A percentile compares a stretch with the other conserved stretches of the same genome.
Evolutionary conservation across 805 yeast genomes (phyloP).

Genomic region (Maudiozyma saulgeensis): DNA sequence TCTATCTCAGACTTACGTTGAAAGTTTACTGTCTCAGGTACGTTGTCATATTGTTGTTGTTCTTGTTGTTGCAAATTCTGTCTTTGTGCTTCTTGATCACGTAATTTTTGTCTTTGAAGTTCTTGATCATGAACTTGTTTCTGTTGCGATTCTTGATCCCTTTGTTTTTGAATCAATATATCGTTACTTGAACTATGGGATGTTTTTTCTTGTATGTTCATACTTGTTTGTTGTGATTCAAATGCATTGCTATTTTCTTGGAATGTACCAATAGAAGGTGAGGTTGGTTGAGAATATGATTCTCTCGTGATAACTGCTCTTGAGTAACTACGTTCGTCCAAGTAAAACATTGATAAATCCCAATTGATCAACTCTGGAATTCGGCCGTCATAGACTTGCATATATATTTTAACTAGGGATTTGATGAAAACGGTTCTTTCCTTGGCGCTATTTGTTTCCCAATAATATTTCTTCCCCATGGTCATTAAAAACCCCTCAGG

Average conservation of each 20-base stretch:
- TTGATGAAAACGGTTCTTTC: constrained; percentile 53
- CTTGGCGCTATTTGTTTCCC: constrained; percentile 56
- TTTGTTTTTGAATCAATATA: neutral
- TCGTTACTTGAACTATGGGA: neutral
- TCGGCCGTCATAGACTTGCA: constrained; percentile 46
- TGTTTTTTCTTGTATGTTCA: neutral
- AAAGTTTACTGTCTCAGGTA: neutral
- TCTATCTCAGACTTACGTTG: neutral
- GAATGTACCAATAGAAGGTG: neutral
- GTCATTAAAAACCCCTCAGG: constrained; percentile 49
- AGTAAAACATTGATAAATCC: constrained; percentile 35
- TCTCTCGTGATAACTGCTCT: constrained; percentile 20
- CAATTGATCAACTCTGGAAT: constrained; percentile 47
- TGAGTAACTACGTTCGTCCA: constrained; percentile 31
- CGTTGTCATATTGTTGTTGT: neutral
- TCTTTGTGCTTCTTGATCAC: neutral
- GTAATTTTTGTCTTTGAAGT: neutral
- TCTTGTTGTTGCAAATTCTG: neutral
- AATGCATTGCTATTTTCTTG: neutral
- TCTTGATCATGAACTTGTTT: neutral
- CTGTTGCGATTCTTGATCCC: constrained; percentile 2
- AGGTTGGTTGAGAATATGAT: neutral
- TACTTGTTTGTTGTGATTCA: neutral
- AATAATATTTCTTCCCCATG: constrained; percentile 72
- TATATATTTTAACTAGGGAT: constrained; percentile 42